A percentile compares a stretch with the other conserved stretches of the same genome.
Evolutionary conservation across 2,329 filamentous ascomycete species (phyloP).

Genomic region (Ceratocystis variospora): DNA sequence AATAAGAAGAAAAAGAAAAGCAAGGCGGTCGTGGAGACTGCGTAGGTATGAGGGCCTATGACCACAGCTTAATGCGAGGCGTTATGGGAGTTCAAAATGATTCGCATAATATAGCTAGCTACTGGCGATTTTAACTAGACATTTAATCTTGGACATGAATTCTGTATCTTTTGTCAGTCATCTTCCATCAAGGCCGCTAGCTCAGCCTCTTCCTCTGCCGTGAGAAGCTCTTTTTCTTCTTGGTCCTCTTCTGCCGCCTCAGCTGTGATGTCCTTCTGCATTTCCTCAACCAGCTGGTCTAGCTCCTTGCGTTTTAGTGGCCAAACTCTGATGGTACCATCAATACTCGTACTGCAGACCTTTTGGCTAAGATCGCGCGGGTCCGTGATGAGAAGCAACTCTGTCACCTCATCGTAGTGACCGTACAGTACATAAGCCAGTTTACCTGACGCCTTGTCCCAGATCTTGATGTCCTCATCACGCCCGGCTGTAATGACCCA

Average conservation of each 20-base stretch:
- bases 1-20: conserved; percentile 18
- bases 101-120: not conserved
- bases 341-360: conserved; percentile 74
- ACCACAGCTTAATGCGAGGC: not conserved
- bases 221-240: conserved; percentile 43
- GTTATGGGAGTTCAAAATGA: conserved; percentile 4
- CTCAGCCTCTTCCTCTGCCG: conserved; percentile 83
- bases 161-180: conserved; percentile 8
- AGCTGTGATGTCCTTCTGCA: conserved; percentile 31
- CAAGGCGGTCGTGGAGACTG: not conserved
- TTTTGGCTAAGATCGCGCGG: conserved; percentile 28
- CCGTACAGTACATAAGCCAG: conserved; percentile 62
- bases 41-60: not conserved
- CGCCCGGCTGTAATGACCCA: conserved; percentile 81
- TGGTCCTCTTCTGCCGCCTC: conserved; percentile 36
- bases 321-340: conserved; percentile 80
- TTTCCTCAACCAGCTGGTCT: conserved; percentile 36
- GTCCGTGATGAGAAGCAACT: conserved; percentile 48
- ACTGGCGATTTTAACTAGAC: not conserved
- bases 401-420: conserved; percentile 89
- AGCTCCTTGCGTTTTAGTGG: conserved; percentile 49
- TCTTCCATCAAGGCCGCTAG: conserved; percentile 82
- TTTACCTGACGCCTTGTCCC: conserved; percentile 62
- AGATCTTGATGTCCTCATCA: conserved; percentile 83
- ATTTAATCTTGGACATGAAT: not conserved